Base-by-base conservation (phyloP, 805 yeast species). In the Metschnikowia santaceciliae region DNA sequence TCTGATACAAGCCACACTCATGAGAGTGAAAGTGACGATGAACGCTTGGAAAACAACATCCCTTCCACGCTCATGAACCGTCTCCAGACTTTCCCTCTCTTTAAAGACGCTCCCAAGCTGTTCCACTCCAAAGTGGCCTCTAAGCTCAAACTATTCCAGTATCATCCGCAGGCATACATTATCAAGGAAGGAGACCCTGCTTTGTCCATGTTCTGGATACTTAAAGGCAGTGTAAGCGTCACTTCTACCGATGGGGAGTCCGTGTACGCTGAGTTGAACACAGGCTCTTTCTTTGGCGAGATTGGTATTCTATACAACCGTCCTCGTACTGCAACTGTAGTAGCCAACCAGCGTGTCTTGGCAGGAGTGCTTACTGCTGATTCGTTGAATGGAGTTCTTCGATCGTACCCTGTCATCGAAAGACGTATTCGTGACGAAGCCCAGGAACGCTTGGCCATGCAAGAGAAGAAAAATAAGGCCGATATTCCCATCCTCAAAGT, bases 241-340 rank as follows among this genome's bases (percentile, higher is more conserved):
- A 81, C 90, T 0, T 82, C 88, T 13, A 78, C 87, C 1, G 94
- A 86, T 61, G 91, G 90, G 30, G 92, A 86, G 66, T 78, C 87
- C 3, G 75, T 82, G 3, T 84, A 83, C 59, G 90, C 91, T 1
- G 90, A 84, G 61, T 68, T 86, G 7, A 76, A 78, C 3, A 76
- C 84, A 3, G 92, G 92, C 2, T 75, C 84, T 19, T 85, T 83
- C 55, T 87, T 86, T 62, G 94, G 94, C 13, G 92, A 87, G 61
- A 86, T 86, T 49, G 92, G 92, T 7, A 84, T 86, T 41, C 67
- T 86, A 32, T 86, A 83, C 68, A 83, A 84, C 62, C 70, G 91
- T 46, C 90, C 91, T 17, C 71, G 92, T 57, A 86, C 91, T 0
- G 92, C 92, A 0, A 84, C 90, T 2, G 90, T 86, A 13, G 81